Evolutionary conservation across 140 eudicot genomes (phyloP).

Genomic region (Senecio squalidus): DNA sequence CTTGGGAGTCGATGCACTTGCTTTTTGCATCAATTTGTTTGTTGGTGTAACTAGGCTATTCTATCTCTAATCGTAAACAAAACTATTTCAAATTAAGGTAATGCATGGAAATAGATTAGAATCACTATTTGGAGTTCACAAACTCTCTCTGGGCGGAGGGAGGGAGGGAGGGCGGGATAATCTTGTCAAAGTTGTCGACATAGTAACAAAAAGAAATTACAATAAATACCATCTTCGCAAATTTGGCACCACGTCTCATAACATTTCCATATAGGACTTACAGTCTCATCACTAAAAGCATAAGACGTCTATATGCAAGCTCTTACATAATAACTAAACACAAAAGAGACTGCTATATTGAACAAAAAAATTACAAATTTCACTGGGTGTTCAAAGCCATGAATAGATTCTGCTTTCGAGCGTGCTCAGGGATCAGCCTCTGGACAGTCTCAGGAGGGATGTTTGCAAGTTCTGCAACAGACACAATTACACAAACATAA

Average conservation of each 20-base stretch:
- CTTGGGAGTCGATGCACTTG: no score
- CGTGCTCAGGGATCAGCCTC: conserved; percentile 88
- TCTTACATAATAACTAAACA: background rate
- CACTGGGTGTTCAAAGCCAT: conserved; percentile 82
- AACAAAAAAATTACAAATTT: conserved; percentile 3
- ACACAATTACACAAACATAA: background rate
- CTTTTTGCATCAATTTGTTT: no score
- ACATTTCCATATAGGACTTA: conserved; percentile 9
- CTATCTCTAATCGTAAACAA: background rate
- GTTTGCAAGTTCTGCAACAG: conserved; percentile 63
- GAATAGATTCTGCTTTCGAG: conserved; percentile 77
- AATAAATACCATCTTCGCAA: conserved; percentile 12
- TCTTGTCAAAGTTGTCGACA: background rate
- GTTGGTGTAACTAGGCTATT: background rate
- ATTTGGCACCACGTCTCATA: conserved; percentile 9
- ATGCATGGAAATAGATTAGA: background rate
- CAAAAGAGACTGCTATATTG: conserved; percentile 2
- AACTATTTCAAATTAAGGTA: background rate
- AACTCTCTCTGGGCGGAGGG: background rate
- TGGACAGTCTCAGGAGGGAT: conserved; percentile 67
- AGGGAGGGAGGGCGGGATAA: background rate
- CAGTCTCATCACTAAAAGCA: conserved; percentile 1
- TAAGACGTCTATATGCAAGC: conserved; percentile 5
- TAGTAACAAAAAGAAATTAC: conserved; percentile 1
- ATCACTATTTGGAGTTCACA: background rate